A percentile compares a stretch with the other conserved stretches of the same genome.
phyloP scores from a whole-genome alignment of 2,329 filamentous ascomycete genomes.

The Sclerotinia subarctica region DNA sequence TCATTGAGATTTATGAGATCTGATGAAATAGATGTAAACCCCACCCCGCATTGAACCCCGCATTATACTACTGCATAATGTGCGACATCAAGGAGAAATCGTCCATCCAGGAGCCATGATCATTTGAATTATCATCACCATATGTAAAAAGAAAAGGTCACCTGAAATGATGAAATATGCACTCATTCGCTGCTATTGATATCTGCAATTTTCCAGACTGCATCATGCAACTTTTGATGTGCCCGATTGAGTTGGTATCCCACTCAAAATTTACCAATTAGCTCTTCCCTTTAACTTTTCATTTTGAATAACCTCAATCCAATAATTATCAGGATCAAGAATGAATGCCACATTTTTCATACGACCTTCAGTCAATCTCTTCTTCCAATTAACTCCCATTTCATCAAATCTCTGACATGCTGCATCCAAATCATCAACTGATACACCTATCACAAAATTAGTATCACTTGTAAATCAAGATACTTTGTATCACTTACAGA shows the following conservation, averaged over 20 bases:
- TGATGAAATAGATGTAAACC: not conserved
- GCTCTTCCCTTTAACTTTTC: conserved; percentile 53
- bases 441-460: conserved; percentile 53
- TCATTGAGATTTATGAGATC: not conserved
- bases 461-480: not conserved
- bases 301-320: conserved; percentile 76
- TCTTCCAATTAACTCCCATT: conserved; percentile 85
- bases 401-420: conserved; percentile 85
- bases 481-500: conserved; percentile 59
- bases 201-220: not conserved
- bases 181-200: not conserved
- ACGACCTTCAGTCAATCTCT: conserved; percentile 82
- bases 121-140: not conserved
- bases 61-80: conserved; percentile 14
- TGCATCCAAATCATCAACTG: conserved; percentile 83
- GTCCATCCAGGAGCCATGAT: not conserved
- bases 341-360: conserved; percentile 96
- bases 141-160: not conserved
- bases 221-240: not conserved
- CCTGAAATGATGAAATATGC: not conserved
- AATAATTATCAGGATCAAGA: conserved; percentile 83
- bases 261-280: conserved; percentile 28
- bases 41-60: conserved; percentile 12
- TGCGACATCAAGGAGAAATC: not conserved
- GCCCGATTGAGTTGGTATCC: not conserved